Evolutionary conservation across 2,329 filamentous ascomycete genomes (phyloP), one percentile per base, ranked within the genome.

Genomic region (Xylariaceae sp.): DNA sequence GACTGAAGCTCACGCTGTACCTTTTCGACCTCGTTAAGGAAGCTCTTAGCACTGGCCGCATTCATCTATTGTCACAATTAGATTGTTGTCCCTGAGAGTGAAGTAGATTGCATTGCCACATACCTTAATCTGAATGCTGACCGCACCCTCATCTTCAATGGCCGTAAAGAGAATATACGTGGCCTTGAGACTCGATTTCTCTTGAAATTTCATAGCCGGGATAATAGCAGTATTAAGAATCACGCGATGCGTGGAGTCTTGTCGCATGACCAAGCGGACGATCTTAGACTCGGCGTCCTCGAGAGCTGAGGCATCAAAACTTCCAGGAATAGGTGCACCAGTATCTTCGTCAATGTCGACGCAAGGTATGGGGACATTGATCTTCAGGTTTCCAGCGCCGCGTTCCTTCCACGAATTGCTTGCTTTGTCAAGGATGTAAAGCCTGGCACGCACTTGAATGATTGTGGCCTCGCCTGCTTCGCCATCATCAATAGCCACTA

Each of bases 341-440:
- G 73, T 73, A 18, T 66, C 59, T 10, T 84, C 78, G 53, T 86
- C 79, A 33, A 82, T 79, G 20, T 81, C 77, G 4, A 83, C 76
- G 53, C 79, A 83, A 24, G 74, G 72, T 59, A 82, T 79, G 2
- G 83, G 83, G 11, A 88, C 86, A 65, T 97, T 96, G 69, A 96
- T 81, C 74, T 94, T 94, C 62, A 96, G 79, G 63, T 87, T 88
- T 37, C 92, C 92, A 3, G 86, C 81, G 10, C 92, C 92, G 46
- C 92, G 86, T 74, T 97, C 93, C 71, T 93, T 93, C 93, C 93
- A 97, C 40, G 85, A 86, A 49, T 82, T 82, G 39, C 80, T 81
- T 29, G 79, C 78, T 59, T 84, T 84, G 60, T 88, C 85, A 64
- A 94, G 88, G 53, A 87, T 82, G 75, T 91, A 97, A 53, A 97